A percentile compares a stretch with the other conserved stretches of the same genome.
Evolutionary conservation across 176 grass and related monocot genomes (phyloP).

Genomic region (Cenchrus purpureus): DNA sequence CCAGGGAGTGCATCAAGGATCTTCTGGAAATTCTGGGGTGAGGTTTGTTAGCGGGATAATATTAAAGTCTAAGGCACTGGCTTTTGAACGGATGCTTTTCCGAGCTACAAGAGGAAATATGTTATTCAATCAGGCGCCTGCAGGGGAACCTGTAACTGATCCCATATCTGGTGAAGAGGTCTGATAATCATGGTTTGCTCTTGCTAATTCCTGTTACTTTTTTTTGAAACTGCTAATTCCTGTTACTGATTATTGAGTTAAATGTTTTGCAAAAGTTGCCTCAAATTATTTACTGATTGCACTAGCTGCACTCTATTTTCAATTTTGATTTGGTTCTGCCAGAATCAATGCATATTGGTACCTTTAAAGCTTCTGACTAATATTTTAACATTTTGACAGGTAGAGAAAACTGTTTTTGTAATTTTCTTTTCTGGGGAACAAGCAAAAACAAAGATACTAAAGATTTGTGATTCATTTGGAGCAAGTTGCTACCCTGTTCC

Average conservation of each 20-base stretch:
- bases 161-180: conserved; percentile 96
- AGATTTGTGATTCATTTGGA: conserved; percentile 92
- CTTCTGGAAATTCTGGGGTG: conserved; percentile 73
- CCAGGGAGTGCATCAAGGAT: conserved; percentile 64
- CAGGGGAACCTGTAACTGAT: conserved; percentile 89
- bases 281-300: conserved; percentile 30
- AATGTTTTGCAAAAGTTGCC: not conserved
- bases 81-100: conserved; percentile 99
- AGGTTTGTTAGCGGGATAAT: conserved; percentile 98
- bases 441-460: conserved; percentile 84
- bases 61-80: conserved; percentile 84
- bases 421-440: conserved; percentile 99
- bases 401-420: conserved; percentile 96
- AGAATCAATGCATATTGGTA: not conserved
- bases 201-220: conserved; percentile 33
- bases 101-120: conserved; percentile 97
- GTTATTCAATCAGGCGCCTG: conserved; percentile 93
- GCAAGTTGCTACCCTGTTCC: conserved; percentile 99
- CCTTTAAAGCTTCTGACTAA: conserved; percentile 28
- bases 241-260: conserved; percentile 26
- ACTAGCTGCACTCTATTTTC: conserved; percentile 32
- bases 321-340: not conserved
- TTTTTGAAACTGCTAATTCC: conserved; percentile 18
- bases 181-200: conserved; percentile 46
- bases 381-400: conserved; percentile 54